Evolutionary conservation across 768 basidiomycete species (phyloP).

Genomic region (Strobilomyces dryophilus): DNA sequence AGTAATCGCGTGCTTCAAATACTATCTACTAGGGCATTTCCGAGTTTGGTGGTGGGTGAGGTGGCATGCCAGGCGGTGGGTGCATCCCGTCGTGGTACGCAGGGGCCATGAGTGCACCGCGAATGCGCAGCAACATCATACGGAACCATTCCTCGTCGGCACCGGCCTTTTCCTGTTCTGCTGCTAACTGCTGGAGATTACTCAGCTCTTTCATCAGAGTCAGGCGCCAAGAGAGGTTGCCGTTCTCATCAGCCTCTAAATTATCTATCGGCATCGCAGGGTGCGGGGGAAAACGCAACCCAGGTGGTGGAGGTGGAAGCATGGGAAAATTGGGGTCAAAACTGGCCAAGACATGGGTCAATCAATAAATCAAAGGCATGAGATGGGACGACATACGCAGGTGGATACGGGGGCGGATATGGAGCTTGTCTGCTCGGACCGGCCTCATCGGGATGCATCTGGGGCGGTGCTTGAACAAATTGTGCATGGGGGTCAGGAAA

Average conservation of each 20-base stretch:
- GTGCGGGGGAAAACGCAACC: slow-evolving; percentile 60
- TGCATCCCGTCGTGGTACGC: slow-evolving; percentile 36
- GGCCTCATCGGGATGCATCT: slow-evolving; percentile 58
- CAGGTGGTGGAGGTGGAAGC: slow-evolving; percentile 47
- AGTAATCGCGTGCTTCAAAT: background rate
- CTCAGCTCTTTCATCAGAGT: slow-evolving; percentile 80
- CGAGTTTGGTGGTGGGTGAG: slow-evolving; percentile 32
- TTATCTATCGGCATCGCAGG: slow-evolving; percentile 63
- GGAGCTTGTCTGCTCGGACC: slow-evolving; percentile 55
- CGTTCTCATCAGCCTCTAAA: slow-evolving; percentile 71
- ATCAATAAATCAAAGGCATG: background rate
- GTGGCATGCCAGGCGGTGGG: slow-evolving; percentile 35
- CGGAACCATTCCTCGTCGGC: slow-evolving; percentile 82
- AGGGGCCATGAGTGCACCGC: slow-evolving; percentile 62
- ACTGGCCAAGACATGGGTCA: slow-evolving; percentile 33
- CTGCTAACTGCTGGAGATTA: slow-evolving; percentile 70
- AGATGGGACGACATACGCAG: slow-evolving; percentile 37
- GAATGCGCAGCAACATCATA: slow-evolving; percentile 79
- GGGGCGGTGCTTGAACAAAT: slow-evolving; percentile 45
- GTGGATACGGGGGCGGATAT: slow-evolving; percentile 59
- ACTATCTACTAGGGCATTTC: slow-evolving; percentile 27
- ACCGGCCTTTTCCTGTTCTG: slow-evolving; percentile 77
- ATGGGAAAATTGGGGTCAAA: slow-evolving; percentile 72
- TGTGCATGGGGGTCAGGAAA: slow-evolving; percentile 56
- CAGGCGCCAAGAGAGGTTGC: slow-evolving; percentile 74